These are phyloP conservation scores for Canavalia gladiata DNA, from an alignment of 306 rosid genomes.

Conservation along the genomic window DNA sequence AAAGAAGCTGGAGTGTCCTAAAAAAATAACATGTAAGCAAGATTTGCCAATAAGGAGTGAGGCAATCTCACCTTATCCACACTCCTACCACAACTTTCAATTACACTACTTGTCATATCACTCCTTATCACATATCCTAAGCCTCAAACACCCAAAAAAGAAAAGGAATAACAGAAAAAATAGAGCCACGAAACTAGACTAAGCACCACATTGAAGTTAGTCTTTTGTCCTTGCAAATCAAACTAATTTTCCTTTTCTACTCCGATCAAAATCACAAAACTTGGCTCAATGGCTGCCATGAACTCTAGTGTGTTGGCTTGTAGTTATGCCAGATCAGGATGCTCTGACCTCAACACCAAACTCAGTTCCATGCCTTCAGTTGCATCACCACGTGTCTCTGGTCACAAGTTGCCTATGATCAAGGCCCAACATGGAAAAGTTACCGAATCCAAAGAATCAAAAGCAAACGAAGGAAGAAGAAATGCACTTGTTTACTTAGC, in stretches of 20 bases:
- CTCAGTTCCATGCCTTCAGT: conserved; percentile 54
- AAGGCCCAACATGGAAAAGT: conserved; percentile 65
- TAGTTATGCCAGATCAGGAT: conserved; percentile 71
- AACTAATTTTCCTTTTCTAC: not conserved
- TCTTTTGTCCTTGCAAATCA: not conserved
- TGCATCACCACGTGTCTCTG: conserved; percentile 37
- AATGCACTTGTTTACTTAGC: conserved; percentile 73
- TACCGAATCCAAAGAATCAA: conserved; percentile 39
- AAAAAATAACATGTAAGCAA: conserved; percentile 19
- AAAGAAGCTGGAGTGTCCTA: conserved; percentile 31
- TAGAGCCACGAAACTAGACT: not conserved
- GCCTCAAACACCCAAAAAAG: conserved; percentile 31
- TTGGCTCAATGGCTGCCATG: conserved; percentile 70
- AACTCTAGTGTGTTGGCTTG: conserved; percentile 84
- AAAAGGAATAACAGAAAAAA: not conserved
- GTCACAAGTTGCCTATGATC: conserved; percentile 61
- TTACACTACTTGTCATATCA: conserved; percentile 36
- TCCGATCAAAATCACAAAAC: not conserved
- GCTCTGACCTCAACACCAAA: conserved; percentile 62
- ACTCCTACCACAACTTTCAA: conserved; percentile 68
- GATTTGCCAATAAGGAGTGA: conserved; percentile 72
- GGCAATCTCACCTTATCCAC: conserved; percentile 98
- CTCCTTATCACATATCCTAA: conserved; percentile 45
- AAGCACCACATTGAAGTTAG: not conserved
- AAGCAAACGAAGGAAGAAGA: conserved; percentile 71